phyloP scores from a whole-genome alignment of 2,329 filamentous ascomycete genomes.

The Arthrobotrys entomopaga region DNA sequence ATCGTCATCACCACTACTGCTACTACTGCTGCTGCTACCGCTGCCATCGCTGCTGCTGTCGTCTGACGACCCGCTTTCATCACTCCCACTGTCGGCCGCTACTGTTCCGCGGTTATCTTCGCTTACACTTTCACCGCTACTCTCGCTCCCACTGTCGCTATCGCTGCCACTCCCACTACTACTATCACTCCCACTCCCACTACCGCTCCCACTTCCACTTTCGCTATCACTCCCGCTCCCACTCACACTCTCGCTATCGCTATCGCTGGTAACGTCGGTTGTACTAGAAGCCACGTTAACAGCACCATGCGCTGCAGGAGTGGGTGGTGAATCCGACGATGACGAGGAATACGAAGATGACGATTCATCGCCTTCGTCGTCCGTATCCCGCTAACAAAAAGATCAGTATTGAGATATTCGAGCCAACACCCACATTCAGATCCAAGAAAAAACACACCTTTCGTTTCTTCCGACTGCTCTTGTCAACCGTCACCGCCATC shows the following conservation, averaged over 20 bases:
- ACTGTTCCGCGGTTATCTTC: not conserved
- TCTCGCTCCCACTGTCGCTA: conserved; percentile 30
- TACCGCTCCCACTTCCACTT: not conserved
- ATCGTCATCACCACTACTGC: conserved; percentile 37
- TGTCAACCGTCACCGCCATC: conserved; percentile 38
- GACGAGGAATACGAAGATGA: conserved; percentile 8
- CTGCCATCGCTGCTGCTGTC: conserved; percentile 33
- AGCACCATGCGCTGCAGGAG: conserved; percentile 26
- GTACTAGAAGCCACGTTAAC: conserved; percentile 28
- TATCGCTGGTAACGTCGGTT: conserved; percentile 32
- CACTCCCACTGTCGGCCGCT: conserved; percentile 33
- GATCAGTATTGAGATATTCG: conserved; percentile 1
- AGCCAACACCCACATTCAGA: not conserved
- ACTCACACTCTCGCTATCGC: conserved; percentile 38
- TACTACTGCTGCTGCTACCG: conserved; percentile 23
- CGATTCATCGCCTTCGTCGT: conserved; percentile 52
- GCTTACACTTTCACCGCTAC: not conserved
- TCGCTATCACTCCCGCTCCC: conserved; percentile 9
- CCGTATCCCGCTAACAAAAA: conserved; percentile 42
- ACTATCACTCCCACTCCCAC: not conserved
- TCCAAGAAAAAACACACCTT: conserved; percentile 35
- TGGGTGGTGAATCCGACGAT: conserved; percentile 31
- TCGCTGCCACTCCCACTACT: conserved; percentile 15
- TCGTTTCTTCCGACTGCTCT: conserved; percentile 42
- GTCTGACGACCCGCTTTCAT: conserved; percentile 20